phyloP scores from a whole-genome alignment of 768 basidiomycete genomes.

The Ramaria sp. region DNA sequence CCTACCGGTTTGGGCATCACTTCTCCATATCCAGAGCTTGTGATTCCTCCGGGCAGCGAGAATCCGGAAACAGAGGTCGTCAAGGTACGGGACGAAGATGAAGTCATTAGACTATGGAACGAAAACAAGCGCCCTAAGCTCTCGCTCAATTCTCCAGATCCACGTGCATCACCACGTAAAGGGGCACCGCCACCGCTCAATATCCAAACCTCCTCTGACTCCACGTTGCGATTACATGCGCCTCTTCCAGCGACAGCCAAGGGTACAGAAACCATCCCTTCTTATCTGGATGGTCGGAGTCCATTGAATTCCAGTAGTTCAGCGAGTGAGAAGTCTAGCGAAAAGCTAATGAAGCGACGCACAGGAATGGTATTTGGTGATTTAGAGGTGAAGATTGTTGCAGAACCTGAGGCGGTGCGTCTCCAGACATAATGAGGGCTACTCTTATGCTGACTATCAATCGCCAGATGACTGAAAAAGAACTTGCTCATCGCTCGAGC shows the following conservation, averaged over 20 bases:
- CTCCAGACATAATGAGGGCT: constrained; percentile 14
- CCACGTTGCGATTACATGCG: neutral
- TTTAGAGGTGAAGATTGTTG: constrained; percentile 17
- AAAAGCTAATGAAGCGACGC: neutral
- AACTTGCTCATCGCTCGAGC: constrained; percentile 54
- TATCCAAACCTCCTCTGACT: neutral
- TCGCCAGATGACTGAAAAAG: constrained; percentile 37
- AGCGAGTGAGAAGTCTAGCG: neutral
- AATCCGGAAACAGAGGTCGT: constrained; percentile 20
- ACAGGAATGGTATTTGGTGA: constrained; percentile 7
- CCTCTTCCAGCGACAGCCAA: neutral
- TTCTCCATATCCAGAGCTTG: constrained; percentile 12
- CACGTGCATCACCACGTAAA: neutral
- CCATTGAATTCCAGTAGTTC: neutral
- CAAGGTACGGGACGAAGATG: constrained; percentile 18
- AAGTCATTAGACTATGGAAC: constrained; percentile 13
- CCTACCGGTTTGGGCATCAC: constrained; percentile 26
- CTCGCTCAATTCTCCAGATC: neutral
- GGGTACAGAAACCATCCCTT: neutral
- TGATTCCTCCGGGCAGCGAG: constrained; percentile 15
- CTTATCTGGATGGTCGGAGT: neutral
- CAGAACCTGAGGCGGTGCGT: constrained; percentile 28
- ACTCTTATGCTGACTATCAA: constrained; percentile 19
- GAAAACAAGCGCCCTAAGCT: constrained; percentile 11
- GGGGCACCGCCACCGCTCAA: constrained; percentile 5